Evolutionary conservation across 2,329 filamentous ascomycete genomes (phyloP).

Genomic region (Stachybotrys chlorohalonatus): DNA sequence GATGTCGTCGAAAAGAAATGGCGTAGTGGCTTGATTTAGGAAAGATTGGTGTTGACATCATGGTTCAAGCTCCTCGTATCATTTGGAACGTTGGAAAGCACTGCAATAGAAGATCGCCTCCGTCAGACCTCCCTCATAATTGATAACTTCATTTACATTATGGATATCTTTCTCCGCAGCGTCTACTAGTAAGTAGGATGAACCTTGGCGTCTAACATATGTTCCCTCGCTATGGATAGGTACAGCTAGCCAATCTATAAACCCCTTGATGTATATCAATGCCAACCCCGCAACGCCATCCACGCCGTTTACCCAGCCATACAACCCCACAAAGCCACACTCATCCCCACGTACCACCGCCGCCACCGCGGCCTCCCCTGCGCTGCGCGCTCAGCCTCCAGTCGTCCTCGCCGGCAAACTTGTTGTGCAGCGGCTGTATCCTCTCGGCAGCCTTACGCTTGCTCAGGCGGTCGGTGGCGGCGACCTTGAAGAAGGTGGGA

Average conservation of each 20-base stretch:
- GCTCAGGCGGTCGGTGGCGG: slow-evolving; percentile 73
- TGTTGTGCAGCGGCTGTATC: slow-evolving; percentile 91
- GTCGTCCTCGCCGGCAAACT: slow-evolving; percentile 85
- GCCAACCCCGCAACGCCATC: not conserved
- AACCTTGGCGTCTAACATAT: no score
- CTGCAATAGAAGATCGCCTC: no score
- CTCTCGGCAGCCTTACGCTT: slow-evolving; percentile 91
- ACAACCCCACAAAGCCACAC: not conserved
- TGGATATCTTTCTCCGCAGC: no score
- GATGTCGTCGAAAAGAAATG: no score
- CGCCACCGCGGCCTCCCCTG: slow-evolving; percentile 74
- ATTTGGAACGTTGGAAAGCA: no score
- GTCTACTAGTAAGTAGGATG: no score
- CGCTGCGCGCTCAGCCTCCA: slow-evolving; percentile 88
- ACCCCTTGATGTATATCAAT: not conserved
- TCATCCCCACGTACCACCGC: slow-evolving; percentile 82
- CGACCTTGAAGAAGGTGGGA: slow-evolving; percentile 98
- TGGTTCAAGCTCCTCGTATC: no score
- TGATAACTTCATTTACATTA: no score
- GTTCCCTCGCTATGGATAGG: not conserved
- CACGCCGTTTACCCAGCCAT: not conserved
- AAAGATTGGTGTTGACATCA: no score
- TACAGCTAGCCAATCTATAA: not conserved
- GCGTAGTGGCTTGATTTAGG: no score
- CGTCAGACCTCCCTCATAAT: no score